These are phyloP conservation scores for Diplotaxis tenuifolia DNA, from an alignment of 345 rosid genomes.

Conservation along the genomic window DNA sequence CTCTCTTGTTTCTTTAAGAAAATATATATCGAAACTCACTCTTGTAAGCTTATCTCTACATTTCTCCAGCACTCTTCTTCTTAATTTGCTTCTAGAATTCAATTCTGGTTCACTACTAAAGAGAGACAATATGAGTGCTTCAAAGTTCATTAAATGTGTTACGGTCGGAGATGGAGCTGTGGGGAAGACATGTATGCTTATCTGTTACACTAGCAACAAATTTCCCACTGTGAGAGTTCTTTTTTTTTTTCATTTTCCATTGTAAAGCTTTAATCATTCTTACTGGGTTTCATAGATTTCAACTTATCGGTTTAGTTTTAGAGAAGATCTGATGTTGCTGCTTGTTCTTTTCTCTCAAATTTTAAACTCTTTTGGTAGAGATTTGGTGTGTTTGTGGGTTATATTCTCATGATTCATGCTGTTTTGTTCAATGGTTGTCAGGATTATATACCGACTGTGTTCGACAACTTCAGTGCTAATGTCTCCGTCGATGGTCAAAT, in stretches of 20 bases:
- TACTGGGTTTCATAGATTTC: too few relatives aligned
- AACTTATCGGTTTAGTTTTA: too few relatives aligned
- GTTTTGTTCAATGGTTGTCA: too few relatives aligned
- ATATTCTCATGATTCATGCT: background rate
- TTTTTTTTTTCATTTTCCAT: background rate
- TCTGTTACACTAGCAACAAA: slow-evolving; percentile 97
- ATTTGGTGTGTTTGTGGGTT: background rate
- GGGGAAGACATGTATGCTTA: slow-evolving; percentile 99
- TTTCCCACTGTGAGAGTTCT: slow-evolving; percentile 86
- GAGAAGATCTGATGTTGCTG: background rate
- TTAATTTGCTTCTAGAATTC: slow-evolving; percentile 6
- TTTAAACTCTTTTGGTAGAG: background rate
- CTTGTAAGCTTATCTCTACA: slow-evolving; percentile 18
- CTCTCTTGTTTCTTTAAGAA: too few relatives aligned
- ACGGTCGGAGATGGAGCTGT: slow-evolving; percentile 99
- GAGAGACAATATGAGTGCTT: slow-evolving; percentile 73
- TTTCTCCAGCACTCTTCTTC: slow-evolving; percentile 24
- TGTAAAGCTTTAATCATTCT: slow-evolving; percentile 11
- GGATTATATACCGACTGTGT: slow-evolving; percentile 98
- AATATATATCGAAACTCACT: slow-evolving; percentile 26
- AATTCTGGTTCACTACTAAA: background rate
- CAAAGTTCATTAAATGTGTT: slow-evolving; percentile 97
- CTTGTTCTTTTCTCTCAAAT: too few relatives aligned
- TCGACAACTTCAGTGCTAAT: slow-evolving; percentile 98
- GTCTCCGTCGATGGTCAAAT: slow-evolving; percentile 90